phyloP scores from a whole-genome alignment of 768 basidiomycete species.

The Chlorophyllum brunneum region DNA sequence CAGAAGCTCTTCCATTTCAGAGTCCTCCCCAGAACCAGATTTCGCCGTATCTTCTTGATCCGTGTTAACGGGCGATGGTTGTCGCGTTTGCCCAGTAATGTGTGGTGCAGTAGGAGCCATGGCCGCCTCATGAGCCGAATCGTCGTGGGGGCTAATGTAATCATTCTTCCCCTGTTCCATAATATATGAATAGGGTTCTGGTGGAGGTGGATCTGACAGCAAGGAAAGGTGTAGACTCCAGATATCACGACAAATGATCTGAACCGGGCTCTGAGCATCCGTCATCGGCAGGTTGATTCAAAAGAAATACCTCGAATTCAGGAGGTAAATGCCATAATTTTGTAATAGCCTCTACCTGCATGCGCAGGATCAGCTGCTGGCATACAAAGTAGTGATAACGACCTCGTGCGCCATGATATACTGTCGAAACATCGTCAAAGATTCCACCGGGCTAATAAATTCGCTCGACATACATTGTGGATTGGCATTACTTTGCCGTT shows the following conservation, averaged over 20 bases:
- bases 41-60: conserved; percentile 14
- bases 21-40: conserved; percentile 12
- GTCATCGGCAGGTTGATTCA: too few species aligned
- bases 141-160: conserved; percentile 2
- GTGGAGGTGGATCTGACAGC: conserved; percentile 52
- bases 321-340: conserved; percentile 67
- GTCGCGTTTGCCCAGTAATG: background rate
- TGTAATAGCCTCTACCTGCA: conserved; percentile 64
- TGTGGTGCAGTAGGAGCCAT: background rate
- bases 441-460: background rate
- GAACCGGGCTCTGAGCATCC: background rate
- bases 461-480: conserved; percentile 43
- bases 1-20: conserved; percentile 17
- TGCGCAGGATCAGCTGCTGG: conserved; percentile 75
- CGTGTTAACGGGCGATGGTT: background rate
- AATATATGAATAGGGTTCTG: conserved; percentile 54
- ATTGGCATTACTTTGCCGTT: conserved; percentile 47
- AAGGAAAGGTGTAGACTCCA: conserved; percentile 74
- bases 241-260: conserved; percentile 76
- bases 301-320: conserved; percentile 68
- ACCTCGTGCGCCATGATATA: conserved; percentile 79
- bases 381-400: conserved; percentile 82
- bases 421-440: conserved; percentile 32
- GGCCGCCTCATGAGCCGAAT: background rate
- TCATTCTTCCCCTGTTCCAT: conserved; percentile 25